These are phyloP conservation scores for Podospora conica DNA, from an alignment of 495 filamentous ascomycete species.

Conservation along the genomic window DNA sequence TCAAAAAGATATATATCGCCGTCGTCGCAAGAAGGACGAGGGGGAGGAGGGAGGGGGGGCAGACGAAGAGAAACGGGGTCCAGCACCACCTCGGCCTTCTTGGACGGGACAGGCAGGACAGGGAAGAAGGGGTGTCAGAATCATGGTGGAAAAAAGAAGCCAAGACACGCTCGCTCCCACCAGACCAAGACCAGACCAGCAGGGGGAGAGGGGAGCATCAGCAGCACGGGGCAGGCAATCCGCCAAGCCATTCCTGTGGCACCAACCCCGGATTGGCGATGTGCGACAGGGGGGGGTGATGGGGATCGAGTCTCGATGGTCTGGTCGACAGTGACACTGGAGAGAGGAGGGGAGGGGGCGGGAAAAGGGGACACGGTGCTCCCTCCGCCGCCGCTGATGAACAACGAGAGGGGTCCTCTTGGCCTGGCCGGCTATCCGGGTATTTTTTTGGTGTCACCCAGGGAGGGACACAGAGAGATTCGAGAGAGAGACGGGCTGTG, in stretches of 20 bases:
- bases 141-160: neutral
- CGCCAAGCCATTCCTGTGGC: neutral
- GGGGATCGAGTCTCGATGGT: neutral
- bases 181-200: neutral
- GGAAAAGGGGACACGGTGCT: conserved; percentile 6
- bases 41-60: neutral
- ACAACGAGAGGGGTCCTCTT: neutral
- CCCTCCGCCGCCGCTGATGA: neutral
- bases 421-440: conserved; percentile 1
- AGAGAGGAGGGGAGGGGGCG: neutral
- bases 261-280: conserved; percentile 4
- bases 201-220: neutral
- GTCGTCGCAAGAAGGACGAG: neutral
- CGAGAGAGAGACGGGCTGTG: neutral
- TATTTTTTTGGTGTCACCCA: neutral
- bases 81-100: neutral
- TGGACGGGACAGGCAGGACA: too few species aligned
- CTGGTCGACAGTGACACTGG: neutral
- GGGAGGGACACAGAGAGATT: neutral
- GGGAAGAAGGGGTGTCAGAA: too few species aligned
- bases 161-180: neutral
- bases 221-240: neutral
- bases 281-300: neutral
- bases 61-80: neutral
- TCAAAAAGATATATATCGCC: neutral